Base-by-base conservation (phyloP, 805 yeast genomes). In the Saccharomycopsis malanga region DNA sequence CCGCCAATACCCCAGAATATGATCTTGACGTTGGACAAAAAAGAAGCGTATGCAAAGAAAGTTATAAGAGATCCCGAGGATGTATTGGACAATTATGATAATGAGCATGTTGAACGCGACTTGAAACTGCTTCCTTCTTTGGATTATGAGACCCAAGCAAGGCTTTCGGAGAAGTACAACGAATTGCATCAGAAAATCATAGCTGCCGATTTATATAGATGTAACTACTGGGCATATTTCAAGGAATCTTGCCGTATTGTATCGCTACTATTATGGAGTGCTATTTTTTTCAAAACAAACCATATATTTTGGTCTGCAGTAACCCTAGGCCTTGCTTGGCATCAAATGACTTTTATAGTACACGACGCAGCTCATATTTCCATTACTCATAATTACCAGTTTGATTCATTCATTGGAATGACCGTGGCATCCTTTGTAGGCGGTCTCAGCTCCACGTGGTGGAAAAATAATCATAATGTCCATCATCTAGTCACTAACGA, bases 381-480 rank as follows among this genome's bases (percentile, higher is more conserved):
- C 2, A 82, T 87, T 44, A 81, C 95, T 0, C 96, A 87, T 61
- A 70, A 83, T 56, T 87, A 83, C 63, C 83, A 80, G 55, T 39
- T 76, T 7, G 96, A 87, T 62, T 87, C 82, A 58, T 60, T 83
- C 17, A 70, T 85, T 48, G 94, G 95, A 1, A 76, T 81, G 62
- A 43, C 77, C 2, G 69, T 87, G 42, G 94, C 95, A 1, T 78
- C 85, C 53, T 87, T 73, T 69, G 64, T 79, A 44, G 96, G 96
- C n/a, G 96, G 96, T 0, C 69, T 87, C 36, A 84, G 95, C 39
- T 60, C 87, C 18, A 95, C 95, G 2, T 87, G 96, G 96, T 87
- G 96, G 96, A 88, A 87, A 57, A 71, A 89, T 44, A 87, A 85
- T 63, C 96, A 87, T 64, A 87, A 87, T 61, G 94, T 87, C n/a